Base-by-base conservation (phyloP, 23 red algal genomes). In the Gracilariopsis chorda region DNA sequence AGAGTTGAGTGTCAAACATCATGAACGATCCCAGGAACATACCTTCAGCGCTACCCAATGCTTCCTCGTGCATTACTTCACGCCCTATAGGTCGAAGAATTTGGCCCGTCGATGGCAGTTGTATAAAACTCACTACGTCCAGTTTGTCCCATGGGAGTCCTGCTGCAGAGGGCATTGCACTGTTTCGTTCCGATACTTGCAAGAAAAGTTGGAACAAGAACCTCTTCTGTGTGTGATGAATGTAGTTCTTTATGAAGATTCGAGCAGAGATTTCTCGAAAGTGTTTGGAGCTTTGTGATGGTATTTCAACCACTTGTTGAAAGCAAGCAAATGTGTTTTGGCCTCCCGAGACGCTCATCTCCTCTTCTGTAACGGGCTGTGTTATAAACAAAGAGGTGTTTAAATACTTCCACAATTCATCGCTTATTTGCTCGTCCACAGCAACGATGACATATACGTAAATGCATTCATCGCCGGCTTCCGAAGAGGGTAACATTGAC, bases 361-460 rank as follows among this genome's bases (percentile, higher is more conserved):
- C 34, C 33, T 68, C 62, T 25, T 68, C 62, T 37, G 67, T 73
- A 4, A 73, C 67, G 1, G 67, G 67, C 40, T 73, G 67, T 1
- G 67, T 73, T 5, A 73, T 23, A 24, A 73, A 73, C 3, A 73
- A 42, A 73, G 67, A 73, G 6, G 40, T 73, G 39, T 73, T 46
- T 0, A 73, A 46, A 12, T 46, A 42, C 20, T 73, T 73, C 67
- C 67, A 73, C 1, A 73, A 4, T 1, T 6, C 14, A 12, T 24
- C 37, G 2, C 10, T 46, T 19, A 73, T 4, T 0, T 36, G 47
- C 12, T 73, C 67, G 17, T 73, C 39, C 6, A 73, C 39, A 2
- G 67, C 39, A 27, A 73, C 47, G 67, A 73, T 46, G n/a, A 73
- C 67, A 17, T 73, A 73, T 42, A 73, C 67, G 67, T 73, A 73